A percentile compares a stretch with the other conserved stretches of the same genome.
Evolutionary conservation across 108 stramenopile species (phyloP).

Genomic region (Cylindrotheca fusiformis): DNA sequence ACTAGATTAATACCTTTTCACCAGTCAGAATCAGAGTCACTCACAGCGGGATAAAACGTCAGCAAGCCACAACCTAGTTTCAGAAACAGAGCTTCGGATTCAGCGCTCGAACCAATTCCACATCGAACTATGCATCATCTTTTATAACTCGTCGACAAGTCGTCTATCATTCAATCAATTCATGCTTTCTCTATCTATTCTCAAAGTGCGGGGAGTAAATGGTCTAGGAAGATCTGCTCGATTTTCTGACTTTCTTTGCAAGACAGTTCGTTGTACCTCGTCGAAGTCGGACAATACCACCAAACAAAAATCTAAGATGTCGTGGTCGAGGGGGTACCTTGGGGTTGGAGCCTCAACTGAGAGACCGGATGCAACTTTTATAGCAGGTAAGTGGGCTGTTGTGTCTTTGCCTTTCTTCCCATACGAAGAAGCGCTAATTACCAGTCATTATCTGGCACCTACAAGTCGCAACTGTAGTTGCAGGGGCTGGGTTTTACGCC

Average conservation of each 20-base stretch:
- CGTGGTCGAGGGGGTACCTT: slow-evolving; percentile 13
- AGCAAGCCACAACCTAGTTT: too few relatives aligned
- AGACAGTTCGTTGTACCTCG: background rate
- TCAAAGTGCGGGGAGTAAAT: background rate
- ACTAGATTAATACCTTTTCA: too few relatives aligned
- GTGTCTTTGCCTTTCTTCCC: background rate
- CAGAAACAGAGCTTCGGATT: too few relatives aligned
- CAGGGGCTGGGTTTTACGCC: slow-evolving; percentile 17
- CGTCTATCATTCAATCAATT: too few relatives aligned
- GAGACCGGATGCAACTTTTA: slow-evolving; percentile 9
- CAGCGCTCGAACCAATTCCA: too few relatives aligned
- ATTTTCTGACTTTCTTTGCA: too few relatives aligned
- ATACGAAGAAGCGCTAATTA: background rate
- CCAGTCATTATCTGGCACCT: too few relatives aligned
- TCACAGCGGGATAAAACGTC: too few relatives aligned
- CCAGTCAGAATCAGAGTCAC: too few relatives aligned
- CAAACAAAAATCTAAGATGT: slow-evolving; percentile 1
- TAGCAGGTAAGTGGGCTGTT: slow-evolving; percentile 1
- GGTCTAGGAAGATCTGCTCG: background rate
- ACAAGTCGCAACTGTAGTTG: slow-evolving; percentile 4
- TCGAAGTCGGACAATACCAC: background rate
- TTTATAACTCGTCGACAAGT: too few relatives aligned
- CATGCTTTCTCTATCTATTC: too few relatives aligned
- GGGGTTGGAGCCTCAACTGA: slow-evolving; percentile 14
- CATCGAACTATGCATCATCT: too few relatives aligned